These are phyloP conservation scores for Candida albicans DNA, from an alignment of 1,139 yeast genomes.

Conservation along the genomic window DNA sequence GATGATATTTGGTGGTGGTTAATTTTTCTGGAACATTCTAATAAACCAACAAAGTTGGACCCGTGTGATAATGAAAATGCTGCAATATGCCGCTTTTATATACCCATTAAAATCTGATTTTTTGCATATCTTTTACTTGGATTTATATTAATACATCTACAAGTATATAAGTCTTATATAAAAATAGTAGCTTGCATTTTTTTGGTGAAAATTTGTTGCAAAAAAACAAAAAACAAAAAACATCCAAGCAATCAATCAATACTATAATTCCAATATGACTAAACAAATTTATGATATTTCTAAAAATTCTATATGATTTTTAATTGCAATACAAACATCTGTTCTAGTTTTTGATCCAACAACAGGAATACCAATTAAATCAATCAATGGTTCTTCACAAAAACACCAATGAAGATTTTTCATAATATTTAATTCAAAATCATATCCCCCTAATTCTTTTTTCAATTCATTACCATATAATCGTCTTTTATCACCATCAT, in stretches of 20 bases:
- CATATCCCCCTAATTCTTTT: conserved; percentile 28
- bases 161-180: no score
- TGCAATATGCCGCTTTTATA: no score
- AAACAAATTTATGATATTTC: conserved; percentile 2
- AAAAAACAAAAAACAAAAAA: not conserved
- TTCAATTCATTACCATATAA: conserved; percentile 29
- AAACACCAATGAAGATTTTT: conserved; percentile 29
- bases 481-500: conserved; percentile 25
- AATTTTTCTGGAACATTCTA: no score
- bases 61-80: no score
- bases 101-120: no score
- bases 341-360: conserved; percentile 22
- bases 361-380: conserved; percentile 24
- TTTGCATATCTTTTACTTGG: no score
- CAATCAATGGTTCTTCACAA: conserved; percentile 25
- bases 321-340: conserved; percentile 26
- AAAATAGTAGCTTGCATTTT: no score
- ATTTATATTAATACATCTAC: no score
- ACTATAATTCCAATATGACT: not conserved
- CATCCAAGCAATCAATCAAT: not conserved
- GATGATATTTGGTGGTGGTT: no score
- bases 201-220: not conserved
- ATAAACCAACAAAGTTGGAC: no score
- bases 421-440: conserved; percentile 30
- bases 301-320: conserved; percentile 27